Evolutionary conservation across 2,329 filamentous ascomycete species (phyloP).

Genomic region (Chrysoporthe deuterocubensis): DNA sequence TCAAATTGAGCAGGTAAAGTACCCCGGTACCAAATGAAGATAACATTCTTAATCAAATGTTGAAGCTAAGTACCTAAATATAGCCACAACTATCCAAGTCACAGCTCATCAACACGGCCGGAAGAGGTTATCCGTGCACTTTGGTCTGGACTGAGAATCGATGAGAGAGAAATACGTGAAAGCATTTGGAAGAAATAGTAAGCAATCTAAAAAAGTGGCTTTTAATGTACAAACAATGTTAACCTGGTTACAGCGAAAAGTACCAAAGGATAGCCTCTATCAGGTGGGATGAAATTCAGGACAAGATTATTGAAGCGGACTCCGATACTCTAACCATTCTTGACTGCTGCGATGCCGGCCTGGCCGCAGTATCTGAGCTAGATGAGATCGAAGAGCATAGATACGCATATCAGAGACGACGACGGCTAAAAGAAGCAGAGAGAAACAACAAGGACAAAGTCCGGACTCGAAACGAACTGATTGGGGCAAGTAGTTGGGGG

Average conservation of each 20-base stretch:
- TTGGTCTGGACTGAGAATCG: neutral
- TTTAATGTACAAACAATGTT: neutral
- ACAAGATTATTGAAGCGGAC: neutral
- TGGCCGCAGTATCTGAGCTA: neutral
- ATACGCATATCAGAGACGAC: neutral
- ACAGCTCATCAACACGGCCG: neutral
- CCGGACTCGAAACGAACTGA: neutral
- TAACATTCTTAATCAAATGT: neutral
- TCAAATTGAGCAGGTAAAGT: neutral
- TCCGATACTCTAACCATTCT: neutral
- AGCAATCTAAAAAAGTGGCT: neutral
- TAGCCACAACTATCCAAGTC: neutral
- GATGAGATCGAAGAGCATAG: neutral
- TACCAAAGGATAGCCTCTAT: neutral
- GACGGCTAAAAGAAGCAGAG: neutral
- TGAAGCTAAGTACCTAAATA: neutral
- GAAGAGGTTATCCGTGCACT: neutral
- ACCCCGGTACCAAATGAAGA: neutral
- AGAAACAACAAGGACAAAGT: neutral
- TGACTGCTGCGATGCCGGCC: neutral
- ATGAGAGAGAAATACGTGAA: neutral
- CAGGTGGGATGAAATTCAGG: neutral
- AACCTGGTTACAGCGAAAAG: neutral
- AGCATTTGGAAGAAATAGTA: neutral
- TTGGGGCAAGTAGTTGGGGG: neutral